These are phyloP conservation scores for Diophrys sp. DNA, from an alignment of 73 alveolate genomes.

Conservation along the genomic window DNA sequence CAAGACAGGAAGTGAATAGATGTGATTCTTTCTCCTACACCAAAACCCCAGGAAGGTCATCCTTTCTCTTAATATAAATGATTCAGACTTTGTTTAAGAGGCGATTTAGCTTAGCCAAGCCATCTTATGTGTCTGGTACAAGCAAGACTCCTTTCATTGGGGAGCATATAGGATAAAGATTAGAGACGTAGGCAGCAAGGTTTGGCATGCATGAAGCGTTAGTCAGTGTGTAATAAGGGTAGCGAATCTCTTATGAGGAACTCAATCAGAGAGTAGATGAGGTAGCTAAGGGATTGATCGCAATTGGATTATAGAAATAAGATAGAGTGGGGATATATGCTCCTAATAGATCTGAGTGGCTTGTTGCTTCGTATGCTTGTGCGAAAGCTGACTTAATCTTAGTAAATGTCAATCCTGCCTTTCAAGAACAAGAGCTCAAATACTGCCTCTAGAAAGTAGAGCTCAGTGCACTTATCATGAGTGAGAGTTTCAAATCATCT, in stretches of 20 bases:
- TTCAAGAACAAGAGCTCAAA: conserved; percentile 59
- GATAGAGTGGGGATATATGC: conserved; percentile 86
- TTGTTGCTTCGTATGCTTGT: conserved; percentile 42
- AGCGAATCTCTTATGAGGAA: conserved; percentile 56
- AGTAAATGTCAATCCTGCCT: conserved; percentile 89
- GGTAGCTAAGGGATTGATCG: conserved; percentile 75
- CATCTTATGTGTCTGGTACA: too few species aligned
- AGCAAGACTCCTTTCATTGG: too few species aligned
- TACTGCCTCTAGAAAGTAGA: conserved; percentile 64
- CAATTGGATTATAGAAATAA: conserved; percentile 74
- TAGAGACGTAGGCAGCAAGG: too few species aligned
- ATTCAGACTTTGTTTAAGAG: too few species aligned
- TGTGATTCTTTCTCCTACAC: too few species aligned
- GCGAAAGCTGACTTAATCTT: conserved; percentile 72
- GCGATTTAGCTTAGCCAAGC: too few species aligned
- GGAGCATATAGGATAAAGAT: too few species aligned
- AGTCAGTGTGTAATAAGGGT: neutral
- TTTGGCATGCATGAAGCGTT: neutral
- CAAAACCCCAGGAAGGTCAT: too few species aligned
- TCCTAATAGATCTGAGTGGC: conserved; percentile 81
- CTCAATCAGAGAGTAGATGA: conserved; percentile 53
- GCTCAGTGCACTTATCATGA: conserved; percentile 61
- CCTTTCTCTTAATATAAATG: too few species aligned
- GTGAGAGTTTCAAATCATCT: conserved; percentile 60
- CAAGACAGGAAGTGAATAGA: too few species aligned